Conservation (phyloP, 23 red algal genomes). For the Chondrus crispus region DNA sequence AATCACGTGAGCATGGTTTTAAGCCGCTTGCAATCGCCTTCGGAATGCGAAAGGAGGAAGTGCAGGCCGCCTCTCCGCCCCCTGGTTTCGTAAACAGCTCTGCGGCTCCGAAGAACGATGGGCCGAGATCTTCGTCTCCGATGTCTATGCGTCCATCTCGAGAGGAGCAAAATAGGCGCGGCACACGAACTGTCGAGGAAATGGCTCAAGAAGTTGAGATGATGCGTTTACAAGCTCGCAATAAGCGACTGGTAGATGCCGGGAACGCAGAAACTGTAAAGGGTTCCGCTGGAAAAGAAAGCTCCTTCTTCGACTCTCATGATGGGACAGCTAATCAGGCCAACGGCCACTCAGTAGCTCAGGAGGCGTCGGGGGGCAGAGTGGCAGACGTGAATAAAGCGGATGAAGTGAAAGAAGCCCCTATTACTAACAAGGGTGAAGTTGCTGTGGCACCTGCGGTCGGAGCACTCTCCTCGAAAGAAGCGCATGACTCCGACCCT, state of each 20-base stretch:
- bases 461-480: too few relatives aligned
- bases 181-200: slow-evolving; percentile 26
- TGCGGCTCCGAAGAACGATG: not conserved
- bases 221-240: slow-evolving; percentile 65
- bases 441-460: too few relatives aligned
- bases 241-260: not conserved
- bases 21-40: slow-evolving; percentile 60
- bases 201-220: slow-evolving; percentile 76
- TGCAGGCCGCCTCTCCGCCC: not conserved
- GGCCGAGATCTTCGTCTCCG: not conserved
- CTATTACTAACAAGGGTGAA: too few relatives aligned
- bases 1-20: slow-evolving; percentile 35
- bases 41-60: slow-evolving; percentile 57
- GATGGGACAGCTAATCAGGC: not conserved
- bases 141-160: not conserved
- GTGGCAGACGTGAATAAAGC: too few relatives aligned
- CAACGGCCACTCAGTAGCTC: slow-evolving; percentile 28
- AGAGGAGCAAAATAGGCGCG: slow-evolving; percentile 18
- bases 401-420: too few relatives aligned
- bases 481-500: too few relatives aligned
- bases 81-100: slow-evolving; percentile 48
- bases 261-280: not conserved
- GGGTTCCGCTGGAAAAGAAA: slow-evolving; percentile 7
- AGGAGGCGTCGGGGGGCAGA: too few relatives aligned
- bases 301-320: slow-evolving; percentile 38